Percentiles rank a stretch among this genome's conserved stretches.
Conservation (phyloP, 371 early-diverging fungal species). For the Apophysomyces variabilis region DNA sequence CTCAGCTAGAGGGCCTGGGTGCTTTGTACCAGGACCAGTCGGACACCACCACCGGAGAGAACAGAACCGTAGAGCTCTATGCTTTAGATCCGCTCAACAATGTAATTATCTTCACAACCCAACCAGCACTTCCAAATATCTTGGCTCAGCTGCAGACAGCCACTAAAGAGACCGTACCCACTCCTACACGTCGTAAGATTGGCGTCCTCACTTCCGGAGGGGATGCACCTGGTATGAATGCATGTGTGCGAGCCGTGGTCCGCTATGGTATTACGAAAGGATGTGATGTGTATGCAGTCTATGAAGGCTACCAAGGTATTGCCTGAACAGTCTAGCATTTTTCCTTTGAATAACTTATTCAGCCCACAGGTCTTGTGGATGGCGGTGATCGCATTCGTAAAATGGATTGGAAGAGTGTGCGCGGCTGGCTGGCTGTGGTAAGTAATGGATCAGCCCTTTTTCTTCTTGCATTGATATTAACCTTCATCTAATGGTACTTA, state of each 20-base stretch:
- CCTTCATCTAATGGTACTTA: neutral
- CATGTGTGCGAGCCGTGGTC: slow-evolving; percentile 93
- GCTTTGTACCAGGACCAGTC: slow-evolving; percentile 37
- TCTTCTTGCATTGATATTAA: neutral
- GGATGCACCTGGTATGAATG: slow-evolving; percentile 99
- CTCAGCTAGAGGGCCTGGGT: slow-evolving; percentile 23
- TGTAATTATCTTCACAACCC: slow-evolving; percentile 69
- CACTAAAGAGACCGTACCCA: slow-evolving; percentile 16
- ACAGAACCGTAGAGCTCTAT: slow-evolving; percentile 38
- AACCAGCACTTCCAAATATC: slow-evolving; percentile 46
- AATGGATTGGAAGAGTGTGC: slow-evolving; percentile 92
- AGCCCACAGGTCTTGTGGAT: slow-evolving; percentile 77
- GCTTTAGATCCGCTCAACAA: slow-evolving; percentile 82
- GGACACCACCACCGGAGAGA: slow-evolving; percentile 21
- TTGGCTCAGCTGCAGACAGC: neutral
- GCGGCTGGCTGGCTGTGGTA: slow-evolving; percentile 80
- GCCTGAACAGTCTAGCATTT: no score
- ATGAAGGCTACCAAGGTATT: slow-evolving; percentile 96
- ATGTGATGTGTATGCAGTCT: slow-evolving; percentile 89
- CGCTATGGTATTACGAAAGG: slow-evolving; percentile 86
- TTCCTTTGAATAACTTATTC: neutral
- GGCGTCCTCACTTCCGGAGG: slow-evolving; percentile 98
- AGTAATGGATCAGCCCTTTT: slow-evolving; percentile 28
- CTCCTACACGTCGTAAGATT: slow-evolving; percentile 57
- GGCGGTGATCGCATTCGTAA: slow-evolving; percentile 90